Percentiles rank a stretch among this genome's conserved stretches.
Conservation (phyloP, 2,329 filamentous ascomycete genomes). For the Hymenoscyphus repandus region DNA sequence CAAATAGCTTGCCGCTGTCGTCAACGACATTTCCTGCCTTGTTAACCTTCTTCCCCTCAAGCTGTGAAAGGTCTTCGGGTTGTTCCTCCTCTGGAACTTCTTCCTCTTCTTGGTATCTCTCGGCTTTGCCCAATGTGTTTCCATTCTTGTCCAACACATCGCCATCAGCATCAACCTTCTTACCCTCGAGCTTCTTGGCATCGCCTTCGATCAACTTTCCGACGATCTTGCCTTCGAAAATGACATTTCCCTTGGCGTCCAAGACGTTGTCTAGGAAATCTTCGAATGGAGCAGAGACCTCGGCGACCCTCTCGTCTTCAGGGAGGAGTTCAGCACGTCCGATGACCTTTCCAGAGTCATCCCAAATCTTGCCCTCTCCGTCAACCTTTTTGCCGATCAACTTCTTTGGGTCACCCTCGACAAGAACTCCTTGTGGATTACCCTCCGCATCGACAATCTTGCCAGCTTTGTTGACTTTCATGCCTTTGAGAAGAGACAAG, state of each 20-base stretch:
- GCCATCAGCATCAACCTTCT: conserved; percentile 73
- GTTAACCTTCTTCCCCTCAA: conserved; percentile 52
- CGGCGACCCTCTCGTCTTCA: conserved; percentile 44
- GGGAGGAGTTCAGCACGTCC: conserved; percentile 63
- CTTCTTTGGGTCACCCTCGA: conserved; percentile 60
- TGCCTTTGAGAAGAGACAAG: conserved; percentile 40
- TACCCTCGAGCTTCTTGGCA: conserved; percentile 56
- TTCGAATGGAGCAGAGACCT: conserved; percentile 47
- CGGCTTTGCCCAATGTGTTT: conserved; percentile 40
- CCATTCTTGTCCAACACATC: conserved; percentile 75
- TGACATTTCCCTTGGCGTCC: conserved; percentile 47
- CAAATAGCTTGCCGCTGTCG: conserved; percentile 49
- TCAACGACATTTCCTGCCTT: conserved; percentile 54
- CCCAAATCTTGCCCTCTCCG: conserved; percentile 66
- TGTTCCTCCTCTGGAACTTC: conserved; percentile 26
- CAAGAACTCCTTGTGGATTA: conserved; percentile 53
- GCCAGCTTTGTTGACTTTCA: conserved; percentile 51
- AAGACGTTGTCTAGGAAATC: conserved; percentile 50
- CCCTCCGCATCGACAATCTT: conserved; percentile 48
- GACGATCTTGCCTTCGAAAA: conserved; percentile 45
- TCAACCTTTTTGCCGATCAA: conserved; percentile 60
- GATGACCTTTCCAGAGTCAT: conserved; percentile 62
- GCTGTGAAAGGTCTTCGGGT: conserved; percentile 40
- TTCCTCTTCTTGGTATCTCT: conserved; percentile 30
- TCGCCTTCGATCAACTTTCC: conserved; percentile 62